Percentiles rank a stretch among this genome's conserved stretches.
These are phyloP conservation scores for Sechiopsis laciniata DNA, from an alignment of 306 rosid species.

Conservation along the genomic window DNA sequence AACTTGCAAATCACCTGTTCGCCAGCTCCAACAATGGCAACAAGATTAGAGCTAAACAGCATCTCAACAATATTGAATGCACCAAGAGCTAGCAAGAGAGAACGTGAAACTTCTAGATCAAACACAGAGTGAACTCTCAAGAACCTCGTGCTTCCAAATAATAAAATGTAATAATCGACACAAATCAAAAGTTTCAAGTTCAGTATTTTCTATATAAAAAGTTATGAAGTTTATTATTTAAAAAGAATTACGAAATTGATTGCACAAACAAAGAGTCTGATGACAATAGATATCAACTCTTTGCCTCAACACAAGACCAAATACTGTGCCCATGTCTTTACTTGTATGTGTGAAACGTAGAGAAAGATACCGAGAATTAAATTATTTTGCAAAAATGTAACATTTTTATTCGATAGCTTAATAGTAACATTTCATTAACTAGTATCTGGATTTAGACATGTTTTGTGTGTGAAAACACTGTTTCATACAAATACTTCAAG, in stretches of 20 bases:
- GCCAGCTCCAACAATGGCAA: conserved; percentile 96
- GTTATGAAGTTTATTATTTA: no score
- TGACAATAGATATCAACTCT: neutral
- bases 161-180: neutral
- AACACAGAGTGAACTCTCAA: conserved; percentile 2
- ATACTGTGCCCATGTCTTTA: neutral
- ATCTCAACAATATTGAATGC: conserved; percentile 80
- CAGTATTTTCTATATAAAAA: neutral
- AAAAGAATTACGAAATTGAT: neutral
- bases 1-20: conserved; percentile 53
- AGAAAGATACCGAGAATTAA: neutral
- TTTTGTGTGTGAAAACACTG: conserved; percentile 8
- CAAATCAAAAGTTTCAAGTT: conserved; percentile 1
- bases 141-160: conserved; percentile 8
- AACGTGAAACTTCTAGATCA: neutral
- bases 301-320: neutral
- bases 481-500: conserved; percentile 6
- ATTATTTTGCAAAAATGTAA: neutral
- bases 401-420: neutral
- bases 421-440: neutral
- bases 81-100: conserved; percentile 45
- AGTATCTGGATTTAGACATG: neutral
- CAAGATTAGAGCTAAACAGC: conserved; percentile 82
- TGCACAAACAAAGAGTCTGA: neutral
- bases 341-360: neutral